Percentiles rank a stretch among this genome's conserved stretches.
These are phyloP conservation scores for Condylostoma magnum DNA, from an alignment of 169 alveolate species.

Conservation along the genomic window DNA sequence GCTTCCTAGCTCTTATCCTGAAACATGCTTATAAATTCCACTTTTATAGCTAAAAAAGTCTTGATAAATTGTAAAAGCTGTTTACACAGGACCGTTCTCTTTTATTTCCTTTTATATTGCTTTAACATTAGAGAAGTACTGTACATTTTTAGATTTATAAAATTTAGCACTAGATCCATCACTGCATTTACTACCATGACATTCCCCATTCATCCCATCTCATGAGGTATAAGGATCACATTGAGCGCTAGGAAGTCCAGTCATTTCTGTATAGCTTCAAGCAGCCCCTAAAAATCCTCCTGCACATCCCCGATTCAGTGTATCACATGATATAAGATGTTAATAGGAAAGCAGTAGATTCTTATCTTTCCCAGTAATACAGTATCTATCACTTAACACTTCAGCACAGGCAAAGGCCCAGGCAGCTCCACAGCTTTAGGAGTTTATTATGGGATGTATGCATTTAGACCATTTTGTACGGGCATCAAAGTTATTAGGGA, in stretches of 20 bases:
- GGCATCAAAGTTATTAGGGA: slow-evolving; percentile 59
- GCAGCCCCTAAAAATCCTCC: slow-evolving; percentile 64
- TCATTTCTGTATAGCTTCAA: slow-evolving; percentile 32
- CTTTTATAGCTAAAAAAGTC: slow-evolving; percentile 68
- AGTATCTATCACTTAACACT: slow-evolving; percentile 65
- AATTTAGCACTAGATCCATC: neutral
- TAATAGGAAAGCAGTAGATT: slow-evolving; percentile 51
- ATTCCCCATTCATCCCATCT: too few relatives aligned
- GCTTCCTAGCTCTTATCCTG: slow-evolving; percentile 70
- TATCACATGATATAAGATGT: slow-evolving; percentile 61
- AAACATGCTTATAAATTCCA: slow-evolving; percentile 72
- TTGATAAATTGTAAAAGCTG: slow-evolving; percentile 64
- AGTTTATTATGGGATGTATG: slow-evolving; percentile 52
- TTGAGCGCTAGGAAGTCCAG: slow-evolving; percentile 29
- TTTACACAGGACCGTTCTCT: slow-evolving; percentile 40
- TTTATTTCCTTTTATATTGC: neutral
- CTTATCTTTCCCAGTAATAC: slow-evolving; percentile 31
- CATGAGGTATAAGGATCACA: neutral
- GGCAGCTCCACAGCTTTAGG: slow-evolving; percentile 66
- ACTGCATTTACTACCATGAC: neutral
- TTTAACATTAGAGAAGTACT: neutral
- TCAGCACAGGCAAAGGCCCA: slow-evolving; percentile 80
- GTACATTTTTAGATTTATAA: neutral
- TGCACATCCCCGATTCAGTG: slow-evolving; percentile 57
- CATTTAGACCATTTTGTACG: slow-evolving; percentile 55